Percentiles rank a stretch among this genome's conserved stretches.
Evolutionary conservation across 495 filamentous ascomycete genomes (phyloP).

Genomic region (Staphylotrichum tortipilum): DNA sequence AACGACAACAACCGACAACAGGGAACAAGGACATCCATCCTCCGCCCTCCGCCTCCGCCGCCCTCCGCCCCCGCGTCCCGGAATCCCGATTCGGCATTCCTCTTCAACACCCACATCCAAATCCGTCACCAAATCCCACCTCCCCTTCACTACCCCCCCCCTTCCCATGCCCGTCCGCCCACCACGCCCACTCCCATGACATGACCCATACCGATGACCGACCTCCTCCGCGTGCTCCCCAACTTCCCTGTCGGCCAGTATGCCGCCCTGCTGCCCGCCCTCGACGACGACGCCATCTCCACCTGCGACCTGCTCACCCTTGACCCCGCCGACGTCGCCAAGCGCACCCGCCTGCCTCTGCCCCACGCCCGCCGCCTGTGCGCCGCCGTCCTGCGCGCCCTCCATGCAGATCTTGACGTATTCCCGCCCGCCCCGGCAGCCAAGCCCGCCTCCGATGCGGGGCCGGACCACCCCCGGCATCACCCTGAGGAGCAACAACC

Average conservation of each 20-base stretch:
- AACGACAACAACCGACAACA: too few relatives aligned
- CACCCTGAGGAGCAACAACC: not conserved
- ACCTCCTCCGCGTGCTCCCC: constrained; percentile 78
- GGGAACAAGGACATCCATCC: too few relatives aligned
- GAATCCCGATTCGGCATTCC: too few relatives aligned
- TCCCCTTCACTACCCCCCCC: too few relatives aligned
- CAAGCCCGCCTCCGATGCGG: not conserved
- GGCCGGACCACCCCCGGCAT: not conserved
- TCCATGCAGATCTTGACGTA: constrained; percentile 58
- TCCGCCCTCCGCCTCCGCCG: too few relatives aligned
- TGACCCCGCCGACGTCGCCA: constrained; percentile 74
- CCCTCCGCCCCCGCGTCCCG: too few relatives aligned
- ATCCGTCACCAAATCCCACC: too few relatives aligned
- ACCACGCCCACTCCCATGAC: not conserved
- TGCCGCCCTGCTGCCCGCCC: constrained; percentile 64
- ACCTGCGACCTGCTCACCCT: constrained; percentile 80
- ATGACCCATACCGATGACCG: constrained; percentile 54
- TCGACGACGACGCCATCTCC: constrained; percentile 67
- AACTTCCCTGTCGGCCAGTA: constrained; percentile 61
- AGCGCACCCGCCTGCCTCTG: constrained; percentile 72
- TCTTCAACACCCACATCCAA: too few relatives aligned
- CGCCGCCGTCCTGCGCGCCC: constrained; percentile 50
- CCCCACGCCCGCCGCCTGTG: constrained; percentile 67
- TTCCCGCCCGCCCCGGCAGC: not conserved
- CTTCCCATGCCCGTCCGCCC: too few relatives aligned